Conservation (phyloP, 1,284 basidiomycete species). For the Malassezia brasiliensis region DNA sequence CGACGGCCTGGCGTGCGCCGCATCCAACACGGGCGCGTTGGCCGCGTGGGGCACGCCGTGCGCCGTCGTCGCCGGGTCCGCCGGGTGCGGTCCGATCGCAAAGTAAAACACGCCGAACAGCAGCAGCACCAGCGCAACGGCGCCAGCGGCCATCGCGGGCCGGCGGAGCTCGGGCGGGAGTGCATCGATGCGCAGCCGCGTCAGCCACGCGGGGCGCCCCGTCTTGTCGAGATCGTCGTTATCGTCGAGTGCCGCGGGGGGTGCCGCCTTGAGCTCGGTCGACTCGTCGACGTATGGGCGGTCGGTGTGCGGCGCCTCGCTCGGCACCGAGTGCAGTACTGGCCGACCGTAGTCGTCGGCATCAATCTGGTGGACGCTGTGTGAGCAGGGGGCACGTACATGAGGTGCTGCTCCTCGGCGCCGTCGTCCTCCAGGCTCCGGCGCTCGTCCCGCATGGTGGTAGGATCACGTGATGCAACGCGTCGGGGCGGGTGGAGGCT, state of each 20-base stretch:
- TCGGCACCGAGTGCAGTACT: slow-evolving; percentile 9
- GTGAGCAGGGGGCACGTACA: neutral
- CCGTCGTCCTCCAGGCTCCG: slow-evolving; percentile 1
- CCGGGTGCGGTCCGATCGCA: slow-evolving; percentile 24
- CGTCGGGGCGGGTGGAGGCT: neutral
- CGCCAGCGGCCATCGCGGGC: neutral
- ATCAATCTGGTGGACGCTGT: slow-evolving; percentile 11
- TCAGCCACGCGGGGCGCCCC: slow-evolving; percentile 16
- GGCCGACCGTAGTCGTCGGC: slow-evolving; percentile 12
- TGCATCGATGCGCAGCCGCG: neutral
- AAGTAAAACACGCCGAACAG: slow-evolving; percentile 29
- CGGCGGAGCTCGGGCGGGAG: neutral
- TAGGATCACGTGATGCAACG: slow-evolving; percentile 13
- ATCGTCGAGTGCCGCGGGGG: neutral
- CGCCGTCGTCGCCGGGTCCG: slow-evolving; percentile 5
- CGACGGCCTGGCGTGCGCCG: slow-evolving; percentile 7
- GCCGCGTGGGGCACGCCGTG: slow-evolving; percentile 18
- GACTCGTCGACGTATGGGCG: neutral
- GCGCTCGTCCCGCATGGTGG: neutral
- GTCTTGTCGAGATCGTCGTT: slow-evolving; percentile 7
- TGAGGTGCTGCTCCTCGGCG: slow-evolving; percentile 13
- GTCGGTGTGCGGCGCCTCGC: neutral
- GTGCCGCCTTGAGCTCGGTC: neutral
- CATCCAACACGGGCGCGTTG: slow-evolving; percentile 24
- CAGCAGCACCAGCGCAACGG: slow-evolving; percentile 10